phyloP scores from a whole-genome alignment of 2,329 filamentous ascomycete genomes.

The Cladorrhinum sp. region DNA sequence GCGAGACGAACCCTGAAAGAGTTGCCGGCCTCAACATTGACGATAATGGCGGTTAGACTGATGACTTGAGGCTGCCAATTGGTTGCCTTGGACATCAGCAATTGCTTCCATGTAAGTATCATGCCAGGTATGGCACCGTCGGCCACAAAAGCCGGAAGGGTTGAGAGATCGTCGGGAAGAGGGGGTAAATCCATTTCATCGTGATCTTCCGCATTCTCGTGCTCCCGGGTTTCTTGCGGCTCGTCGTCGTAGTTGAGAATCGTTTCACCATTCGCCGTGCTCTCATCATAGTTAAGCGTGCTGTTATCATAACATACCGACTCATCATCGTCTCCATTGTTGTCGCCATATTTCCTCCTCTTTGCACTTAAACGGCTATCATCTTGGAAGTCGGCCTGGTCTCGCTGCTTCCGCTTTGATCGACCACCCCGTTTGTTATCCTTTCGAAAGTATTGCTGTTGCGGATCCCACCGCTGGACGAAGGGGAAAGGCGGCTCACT shows the following conservation, averaged over 20 bases:
- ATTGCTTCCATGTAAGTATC: slow-evolving; percentile 67
- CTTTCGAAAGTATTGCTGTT: slow-evolving; percentile 52
- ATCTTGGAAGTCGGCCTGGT: slow-evolving; percentile 41
- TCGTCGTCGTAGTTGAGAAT: slow-evolving; percentile 43
- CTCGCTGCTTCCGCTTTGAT: slow-evolving; percentile 47
- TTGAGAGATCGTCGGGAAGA: slow-evolving; percentile 55
- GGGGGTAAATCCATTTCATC: slow-evolving; percentile 58
- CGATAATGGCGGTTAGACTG: slow-evolving; percentile 63
- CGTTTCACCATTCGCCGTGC: slow-evolving; percentile 38
- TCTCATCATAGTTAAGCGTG: slow-evolving; percentile 38
- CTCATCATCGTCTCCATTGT: slow-evolving; percentile 32
- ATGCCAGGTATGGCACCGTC: slow-evolving; percentile 55
- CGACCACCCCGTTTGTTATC: slow-evolving; percentile 44
- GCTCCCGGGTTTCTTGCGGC: slow-evolving; percentile 31
- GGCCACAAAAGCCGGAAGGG: slow-evolving; percentile 49
- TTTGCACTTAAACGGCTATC: slow-evolving; percentile 37
- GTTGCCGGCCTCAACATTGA: slow-evolving; percentile 52
- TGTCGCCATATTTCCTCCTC: slow-evolving; percentile 49
- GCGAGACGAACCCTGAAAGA: slow-evolving; percentile 64
- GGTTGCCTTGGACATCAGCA: slow-evolving; percentile 58
- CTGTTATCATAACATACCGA: slow-evolving; percentile 34
- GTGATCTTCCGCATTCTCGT: slow-evolving; percentile 31
- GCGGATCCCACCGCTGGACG: slow-evolving; percentile 80
- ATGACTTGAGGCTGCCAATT: slow-evolving; percentile 65
- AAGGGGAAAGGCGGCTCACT: slow-evolving; percentile 86